These are phyloP conservation scores for Xylaria sp. DNA, from an alignment of 2,329 filamentous ascomycete genomes.

Conservation along the genomic window DNA sequence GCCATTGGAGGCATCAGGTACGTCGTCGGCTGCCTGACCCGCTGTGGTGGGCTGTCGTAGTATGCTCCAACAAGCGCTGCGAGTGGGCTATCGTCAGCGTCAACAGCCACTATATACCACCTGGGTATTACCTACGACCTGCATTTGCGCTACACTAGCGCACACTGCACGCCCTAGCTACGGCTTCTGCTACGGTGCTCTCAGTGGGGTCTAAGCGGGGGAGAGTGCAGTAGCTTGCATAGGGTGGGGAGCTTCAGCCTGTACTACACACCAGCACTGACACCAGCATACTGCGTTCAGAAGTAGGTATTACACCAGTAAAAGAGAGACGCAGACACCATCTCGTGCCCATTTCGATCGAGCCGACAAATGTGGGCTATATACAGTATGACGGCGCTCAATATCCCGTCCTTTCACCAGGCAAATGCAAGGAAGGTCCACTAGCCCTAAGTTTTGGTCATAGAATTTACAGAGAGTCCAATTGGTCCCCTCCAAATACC, in stretches of 20 bases:
- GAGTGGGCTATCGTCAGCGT: constrained; percentile 26
- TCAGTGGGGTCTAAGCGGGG: constrained; percentile 31
- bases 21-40: constrained; percentile 13
- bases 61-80: constrained; percentile 16
- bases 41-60: constrained; percentile 18
- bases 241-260: constrained; percentile 19
- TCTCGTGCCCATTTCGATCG: constrained; percentile 5
- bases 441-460: background rate
- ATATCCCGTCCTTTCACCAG: constrained; percentile 3
- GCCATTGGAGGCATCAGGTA: constrained; percentile 19
- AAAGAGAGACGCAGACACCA: background rate
- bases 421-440: background rate
- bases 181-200: constrained; percentile 11
- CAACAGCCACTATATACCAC: constrained; percentile 20
- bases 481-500: background rate
- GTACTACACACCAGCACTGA: constrained; percentile 9
- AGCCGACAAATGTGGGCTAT: background rate
- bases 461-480: background rate
- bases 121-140: background rate
- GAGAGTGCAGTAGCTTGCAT: constrained; percentile 30
- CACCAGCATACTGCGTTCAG: background rate
- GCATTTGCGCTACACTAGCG: constrained; percentile 11
- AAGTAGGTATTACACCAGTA: background rate
- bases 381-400: constrained; percentile 1
- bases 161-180: constrained; percentile 7